phyloP scores from a whole-genome alignment of 495 filamentous ascomycete species.

The Penicillium turbatum region DNA sequence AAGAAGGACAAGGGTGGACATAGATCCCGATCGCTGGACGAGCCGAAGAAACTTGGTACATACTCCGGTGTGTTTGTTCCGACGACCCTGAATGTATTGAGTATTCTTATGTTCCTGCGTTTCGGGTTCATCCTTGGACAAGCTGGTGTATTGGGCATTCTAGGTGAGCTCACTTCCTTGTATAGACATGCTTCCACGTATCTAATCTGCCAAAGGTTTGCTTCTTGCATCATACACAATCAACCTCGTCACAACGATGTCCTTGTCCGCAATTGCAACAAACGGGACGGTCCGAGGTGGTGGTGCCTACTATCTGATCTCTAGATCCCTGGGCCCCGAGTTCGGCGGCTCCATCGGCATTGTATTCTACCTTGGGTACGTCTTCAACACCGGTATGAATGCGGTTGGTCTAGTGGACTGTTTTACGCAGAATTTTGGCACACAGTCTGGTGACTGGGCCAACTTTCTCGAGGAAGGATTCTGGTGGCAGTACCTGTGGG shows the following conservation, averaged over 20 bases:
- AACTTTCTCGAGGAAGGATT: conserved; percentile 64
- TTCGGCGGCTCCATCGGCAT: conserved; percentile 89
- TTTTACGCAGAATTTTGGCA: conserved; percentile 70
- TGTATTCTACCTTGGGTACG: conserved; percentile 82
- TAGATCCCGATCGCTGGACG: conserved; percentile 45
- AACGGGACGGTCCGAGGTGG: conserved; percentile 88
- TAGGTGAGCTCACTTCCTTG: conserved; percentile 49
- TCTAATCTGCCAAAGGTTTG: conserved; percentile 49
- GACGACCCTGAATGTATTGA: conserved; percentile 82
- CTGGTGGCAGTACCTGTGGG: conserved; percentile 79
- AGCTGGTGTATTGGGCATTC: conserved; percentile 71
- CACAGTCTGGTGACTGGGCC: conserved; percentile 51
- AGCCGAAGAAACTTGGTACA: conserved; percentile 60
- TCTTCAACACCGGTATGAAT: conserved; percentile 86
- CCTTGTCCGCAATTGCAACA: conserved; percentile 81
- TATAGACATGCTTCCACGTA: background rate
- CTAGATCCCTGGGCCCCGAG: conserved; percentile 78
- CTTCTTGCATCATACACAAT: conserved; percentile 69
- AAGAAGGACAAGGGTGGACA: conserved; percentile 38
- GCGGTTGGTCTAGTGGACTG: conserved; percentile 84
- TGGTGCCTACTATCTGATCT: conserved; percentile 87
- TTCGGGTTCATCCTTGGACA: conserved; percentile 79
- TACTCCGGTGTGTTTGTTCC: conserved; percentile 83
- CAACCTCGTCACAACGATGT: conserved; percentile 79
- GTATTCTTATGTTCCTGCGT: conserved; percentile 87